A percentile compares a stretch with the other conserved stretches of the same genome.
Conservation (phyloP, 495 filamentous ascomycete species). For the Trichoderma erinaceum region DNA sequence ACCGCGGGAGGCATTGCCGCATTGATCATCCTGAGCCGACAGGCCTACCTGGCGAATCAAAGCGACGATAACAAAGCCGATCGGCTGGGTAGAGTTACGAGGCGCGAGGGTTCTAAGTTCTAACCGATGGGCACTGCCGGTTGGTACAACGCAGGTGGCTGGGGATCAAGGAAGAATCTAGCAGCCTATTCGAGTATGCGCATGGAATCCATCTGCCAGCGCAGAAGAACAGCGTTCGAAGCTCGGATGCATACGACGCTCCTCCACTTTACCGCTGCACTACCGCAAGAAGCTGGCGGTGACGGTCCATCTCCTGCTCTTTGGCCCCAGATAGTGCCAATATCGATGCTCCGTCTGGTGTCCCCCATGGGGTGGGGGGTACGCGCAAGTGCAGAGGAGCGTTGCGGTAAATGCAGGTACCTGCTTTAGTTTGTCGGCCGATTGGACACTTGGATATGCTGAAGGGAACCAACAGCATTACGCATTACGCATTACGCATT, state of each 20-base stretch:
- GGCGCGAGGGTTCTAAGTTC: too few species aligned
- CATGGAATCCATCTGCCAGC: too few species aligned
- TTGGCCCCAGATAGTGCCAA: neutral
- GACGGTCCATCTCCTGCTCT: too few species aligned
- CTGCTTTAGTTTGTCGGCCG: constrained; percentile 3
- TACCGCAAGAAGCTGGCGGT: too few species aligned
- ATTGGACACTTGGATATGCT: neutral
- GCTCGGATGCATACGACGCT: too few species aligned
- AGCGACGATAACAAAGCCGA: neutral
- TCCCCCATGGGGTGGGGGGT: constrained; percentile 7
- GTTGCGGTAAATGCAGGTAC: constrained; percentile 11
- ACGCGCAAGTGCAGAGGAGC: neutral
- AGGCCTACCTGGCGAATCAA: neutral
- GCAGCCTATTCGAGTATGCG: too few species aligned
- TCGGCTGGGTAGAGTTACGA: neutral
- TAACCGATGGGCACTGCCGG: too few species aligned
- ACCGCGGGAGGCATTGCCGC: constrained; percentile 5
- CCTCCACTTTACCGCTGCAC: too few species aligned
- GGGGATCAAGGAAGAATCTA: too few species aligned
- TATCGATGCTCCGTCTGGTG: constrained; percentile 2
- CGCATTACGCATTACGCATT: too few species aligned
- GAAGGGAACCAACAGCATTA: neutral
- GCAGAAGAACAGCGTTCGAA: too few species aligned
- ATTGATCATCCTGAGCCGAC: constrained; percentile 1
- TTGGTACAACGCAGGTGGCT: too few species aligned